Evolutionary conservation across 768 basidiomycete species (phyloP).

Genomic region (Mycena sanguinolenta): DNA sequence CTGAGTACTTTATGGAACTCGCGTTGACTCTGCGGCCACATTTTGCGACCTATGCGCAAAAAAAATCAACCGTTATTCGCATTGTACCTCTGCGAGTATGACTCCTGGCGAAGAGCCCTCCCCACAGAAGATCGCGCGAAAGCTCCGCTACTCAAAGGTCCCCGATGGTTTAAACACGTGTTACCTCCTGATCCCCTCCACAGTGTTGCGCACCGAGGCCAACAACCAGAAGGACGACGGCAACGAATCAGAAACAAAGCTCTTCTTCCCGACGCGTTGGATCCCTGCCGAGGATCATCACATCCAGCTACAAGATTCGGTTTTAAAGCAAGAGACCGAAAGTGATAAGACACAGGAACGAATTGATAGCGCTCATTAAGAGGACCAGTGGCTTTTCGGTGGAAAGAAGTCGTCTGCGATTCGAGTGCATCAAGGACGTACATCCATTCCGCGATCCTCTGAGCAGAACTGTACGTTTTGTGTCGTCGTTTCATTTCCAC

Average conservation of each 20-base stretch:
- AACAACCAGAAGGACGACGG: neutral
- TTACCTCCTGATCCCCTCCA: slow-evolving; percentile 5
- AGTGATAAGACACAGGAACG: slow-evolving; percentile 9
- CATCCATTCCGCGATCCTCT: slow-evolving; percentile 22
- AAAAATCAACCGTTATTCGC: slow-evolving; percentile 6
- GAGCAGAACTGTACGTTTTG: neutral
- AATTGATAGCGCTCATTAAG: slow-evolving; percentile 13
- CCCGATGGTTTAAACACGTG: neutral
- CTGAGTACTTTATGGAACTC: slow-evolving; percentile 12
- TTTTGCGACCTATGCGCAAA: neutral
- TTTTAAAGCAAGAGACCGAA: slow-evolving; percentile 2
- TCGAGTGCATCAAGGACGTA: slow-evolving; percentile 17
- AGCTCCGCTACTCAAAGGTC: slow-evolving; percentile 17
- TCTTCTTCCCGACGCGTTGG: slow-evolving; percentile 19
- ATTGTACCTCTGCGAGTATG: slow-evolving; percentile 6
- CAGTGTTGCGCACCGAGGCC: slow-evolving; percentile 9
- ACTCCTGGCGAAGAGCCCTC: slow-evolving; percentile 10
- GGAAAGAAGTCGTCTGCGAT: slow-evolving; percentile 7
- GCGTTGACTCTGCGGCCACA: slow-evolving; percentile 10
- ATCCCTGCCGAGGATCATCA: slow-evolving; percentile 5
- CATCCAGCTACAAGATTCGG: slow-evolving; percentile 5
- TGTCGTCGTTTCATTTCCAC: slow-evolving; percentile 1
- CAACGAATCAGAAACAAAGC: neutral
- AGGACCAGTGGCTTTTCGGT: slow-evolving; percentile 4
- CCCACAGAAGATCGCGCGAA: slow-evolving; percentile 5